These are phyloP conservation scores for Clavispora vitiphila DNA, from an alignment of 805 yeast genomes.

Conservation along the genomic window DNA sequence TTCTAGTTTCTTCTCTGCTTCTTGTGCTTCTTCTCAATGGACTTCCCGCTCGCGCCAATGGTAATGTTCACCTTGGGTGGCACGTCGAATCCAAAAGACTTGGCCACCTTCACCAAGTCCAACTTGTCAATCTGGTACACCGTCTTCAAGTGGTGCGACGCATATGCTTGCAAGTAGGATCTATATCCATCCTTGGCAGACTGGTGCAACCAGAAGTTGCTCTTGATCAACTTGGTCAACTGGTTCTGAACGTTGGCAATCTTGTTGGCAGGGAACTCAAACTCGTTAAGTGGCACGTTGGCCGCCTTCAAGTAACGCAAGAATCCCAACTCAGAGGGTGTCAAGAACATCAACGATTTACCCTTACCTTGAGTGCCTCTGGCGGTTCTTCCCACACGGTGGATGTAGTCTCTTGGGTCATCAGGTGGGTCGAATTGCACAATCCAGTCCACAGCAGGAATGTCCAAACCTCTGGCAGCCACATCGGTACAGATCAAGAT, in stretches of 20 bases:
- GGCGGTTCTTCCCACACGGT: constrained; percentile 98
- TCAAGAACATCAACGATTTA: constrained; percentile 88
- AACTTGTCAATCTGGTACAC: constrained; percentile 95
- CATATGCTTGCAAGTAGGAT: constrained; percentile 93
- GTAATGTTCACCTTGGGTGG: constrained; percentile 97
- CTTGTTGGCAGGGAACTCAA: constrained; percentile 89
- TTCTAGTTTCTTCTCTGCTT: constrained; percentile 34
- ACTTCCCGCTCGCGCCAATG: constrained; percentile 86
- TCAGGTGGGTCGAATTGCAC: constrained; percentile 99
- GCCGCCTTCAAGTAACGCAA: constrained; percentile 92
- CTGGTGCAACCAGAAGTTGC: constrained; percentile 91
- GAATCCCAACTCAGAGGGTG: constrained; percentile 93
- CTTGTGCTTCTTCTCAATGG: constrained; percentile 45
- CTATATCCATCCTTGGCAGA: constrained; percentile 97
- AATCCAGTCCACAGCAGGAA: constrained; percentile 98
- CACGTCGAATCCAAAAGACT: constrained; percentile 87
- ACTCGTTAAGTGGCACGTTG: constrained; percentile 95
- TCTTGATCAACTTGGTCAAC: constrained; percentile 81
- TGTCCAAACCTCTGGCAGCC: constrained; percentile 98
- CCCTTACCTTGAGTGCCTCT: constrained; percentile 89
- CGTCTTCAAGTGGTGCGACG: constrained; percentile 92
- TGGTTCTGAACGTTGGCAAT: constrained; percentile 96
- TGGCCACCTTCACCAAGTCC: constrained; percentile 91
- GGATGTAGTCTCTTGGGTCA: constrained; percentile 98
- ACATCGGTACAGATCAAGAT: constrained; percentile 94